Conservation (phyloP, 139 green algal genomes). For the Dunaliella sp. region DNA sequence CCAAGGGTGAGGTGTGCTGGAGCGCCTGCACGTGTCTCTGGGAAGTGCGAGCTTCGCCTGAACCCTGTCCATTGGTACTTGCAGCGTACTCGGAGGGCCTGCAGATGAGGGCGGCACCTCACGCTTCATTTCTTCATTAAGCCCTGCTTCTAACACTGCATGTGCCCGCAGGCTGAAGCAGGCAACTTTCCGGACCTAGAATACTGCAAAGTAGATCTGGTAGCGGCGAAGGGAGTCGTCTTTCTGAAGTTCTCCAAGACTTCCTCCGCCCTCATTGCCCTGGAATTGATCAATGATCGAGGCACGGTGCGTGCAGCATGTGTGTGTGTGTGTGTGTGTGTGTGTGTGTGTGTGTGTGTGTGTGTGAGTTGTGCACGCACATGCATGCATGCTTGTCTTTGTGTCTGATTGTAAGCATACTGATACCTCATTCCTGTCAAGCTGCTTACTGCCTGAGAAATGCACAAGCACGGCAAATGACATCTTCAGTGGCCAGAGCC, state of each 20-base stretch:
- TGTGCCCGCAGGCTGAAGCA: constrained; percentile 74
- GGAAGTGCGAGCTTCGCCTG: too few species aligned
- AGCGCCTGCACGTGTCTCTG: too few species aligned
- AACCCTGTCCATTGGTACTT: too few species aligned
- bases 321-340: background rate
- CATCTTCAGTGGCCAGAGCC: too few species aligned
- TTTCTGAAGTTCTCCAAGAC: constrained; percentile 85
- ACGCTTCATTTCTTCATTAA: too few species aligned
- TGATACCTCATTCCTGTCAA: background rate
- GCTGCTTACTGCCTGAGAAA: too few species aligned
- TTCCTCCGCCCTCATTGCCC: constrained; percentile 66
- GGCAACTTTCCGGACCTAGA: constrained; percentile 67
- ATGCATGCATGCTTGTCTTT: background rate
- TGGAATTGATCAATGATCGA: constrained; percentile 67
- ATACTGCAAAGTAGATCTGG: constrained; percentile 92
- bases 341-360: background rate
- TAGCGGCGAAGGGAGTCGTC: constrained; percentile 81
- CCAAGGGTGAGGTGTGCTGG: too few species aligned
- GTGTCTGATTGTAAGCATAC: background rate
- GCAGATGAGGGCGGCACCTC: too few species aligned
- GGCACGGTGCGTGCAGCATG: constrained; percentile 48
- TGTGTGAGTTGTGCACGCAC: too few species aligned
- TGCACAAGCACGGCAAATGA: too few species aligned
- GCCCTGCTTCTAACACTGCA: too few species aligned
- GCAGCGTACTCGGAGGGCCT: too few species aligned